phyloP scores from a whole-genome alignment of 225 moss, liverwort and hornwort species.

The Marchantia paleacea region DNA sequence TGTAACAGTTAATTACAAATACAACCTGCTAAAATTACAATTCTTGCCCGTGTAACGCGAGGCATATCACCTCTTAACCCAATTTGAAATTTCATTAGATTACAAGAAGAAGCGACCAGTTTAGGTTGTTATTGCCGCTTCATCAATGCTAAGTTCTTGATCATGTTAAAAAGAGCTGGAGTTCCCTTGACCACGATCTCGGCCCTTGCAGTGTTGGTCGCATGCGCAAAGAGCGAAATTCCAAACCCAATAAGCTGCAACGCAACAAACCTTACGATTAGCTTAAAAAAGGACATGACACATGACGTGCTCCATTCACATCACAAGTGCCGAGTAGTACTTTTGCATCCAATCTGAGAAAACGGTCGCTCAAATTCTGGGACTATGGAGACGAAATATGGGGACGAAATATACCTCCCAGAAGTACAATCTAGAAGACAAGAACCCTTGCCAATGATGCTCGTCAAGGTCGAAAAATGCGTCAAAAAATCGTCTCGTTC shows the following conservation, averaged over 20 bases:
- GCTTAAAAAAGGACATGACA: too few relatives aligned
- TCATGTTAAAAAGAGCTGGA: conserved; percentile 70
- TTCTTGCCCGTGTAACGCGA: neutral
- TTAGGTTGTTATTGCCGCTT: conserved; percentile 29
- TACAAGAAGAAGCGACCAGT: conserved; percentile 13
- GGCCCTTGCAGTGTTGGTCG: conserved; percentile 64
- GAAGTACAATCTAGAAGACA: conserved; percentile 90
- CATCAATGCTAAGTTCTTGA: conserved; percentile 69
- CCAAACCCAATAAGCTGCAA: conserved; percentile 89
- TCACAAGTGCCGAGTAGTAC: neutral
- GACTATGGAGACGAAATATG: neutral
- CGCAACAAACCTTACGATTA: neutral
- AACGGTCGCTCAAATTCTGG: neutral
- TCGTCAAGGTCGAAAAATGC: conserved; percentile 83
- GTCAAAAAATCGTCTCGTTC: conserved; percentile 92
- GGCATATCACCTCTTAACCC: neutral
- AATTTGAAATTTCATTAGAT: neutral
- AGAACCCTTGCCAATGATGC: conserved; percentile 92
- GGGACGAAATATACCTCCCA: conserved; percentile 48
- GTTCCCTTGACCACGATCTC: conserved; percentile 87
- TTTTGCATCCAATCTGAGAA: neutral
- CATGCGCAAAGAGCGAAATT: conserved; percentile 77
- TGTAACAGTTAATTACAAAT: conserved; percentile 25
- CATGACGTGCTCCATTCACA: too few relatives aligned
- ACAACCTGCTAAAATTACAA: conserved; percentile 21